A percentile compares a stretch with the other conserved stretches of the same genome.
Evolutionary conservation across 2,329 filamentous ascomycete species (phyloP).

Genomic region (Colletotrichum agaves): DNA sequence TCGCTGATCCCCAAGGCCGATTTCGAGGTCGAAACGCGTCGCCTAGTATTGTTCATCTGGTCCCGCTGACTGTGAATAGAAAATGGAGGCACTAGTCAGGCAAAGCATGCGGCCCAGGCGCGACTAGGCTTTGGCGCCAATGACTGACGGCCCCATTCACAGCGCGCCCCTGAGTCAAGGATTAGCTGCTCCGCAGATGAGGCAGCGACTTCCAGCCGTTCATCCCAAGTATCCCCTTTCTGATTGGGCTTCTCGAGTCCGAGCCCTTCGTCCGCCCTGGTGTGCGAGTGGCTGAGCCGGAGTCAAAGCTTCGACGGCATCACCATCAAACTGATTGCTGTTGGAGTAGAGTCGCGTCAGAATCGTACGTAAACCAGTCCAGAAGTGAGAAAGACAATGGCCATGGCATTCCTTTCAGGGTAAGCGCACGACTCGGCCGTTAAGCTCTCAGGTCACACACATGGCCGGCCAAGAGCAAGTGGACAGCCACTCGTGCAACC

Average conservation of each 20-base stretch:
- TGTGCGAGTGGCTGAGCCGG: constrained; percentile 16
- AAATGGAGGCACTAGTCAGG: constrained; percentile 20
- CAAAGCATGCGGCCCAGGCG: constrained; percentile 3
- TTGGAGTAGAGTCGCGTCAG: constrained; percentile 3
- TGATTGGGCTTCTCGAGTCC: constrained; percentile 23
- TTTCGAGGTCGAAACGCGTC: constrained; percentile 19
- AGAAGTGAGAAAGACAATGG: not conserved
- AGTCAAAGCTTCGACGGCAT: constrained; percentile 23
- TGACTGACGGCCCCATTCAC: constrained; percentile 15
- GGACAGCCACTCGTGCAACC: constrained; percentile 14
- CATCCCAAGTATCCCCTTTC: constrained; percentile 11
- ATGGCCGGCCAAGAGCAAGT: constrained; percentile 17
- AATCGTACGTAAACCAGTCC: constrained; percentile 13
- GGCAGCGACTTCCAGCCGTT: constrained; percentile 33
- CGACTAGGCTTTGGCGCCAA: constrained; percentile 17
- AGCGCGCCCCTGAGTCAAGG: constrained; percentile 33
- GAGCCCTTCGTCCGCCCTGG: constrained; percentile 31
- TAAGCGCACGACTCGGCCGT: constrained; percentile 30
- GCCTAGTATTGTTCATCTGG: constrained; percentile 11
- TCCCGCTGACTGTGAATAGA: constrained; percentile 4
- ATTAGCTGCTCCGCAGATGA: constrained; percentile 20
- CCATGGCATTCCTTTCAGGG: not conserved
- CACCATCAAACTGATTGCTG: constrained; percentile 10
- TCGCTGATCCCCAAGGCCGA: constrained; percentile 19
- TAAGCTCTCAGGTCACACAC: constrained; percentile 20